Evolutionary conservation across 208 protist species (phyloP).

Genomic region (Trypanosoma platydactyli): DNA sequence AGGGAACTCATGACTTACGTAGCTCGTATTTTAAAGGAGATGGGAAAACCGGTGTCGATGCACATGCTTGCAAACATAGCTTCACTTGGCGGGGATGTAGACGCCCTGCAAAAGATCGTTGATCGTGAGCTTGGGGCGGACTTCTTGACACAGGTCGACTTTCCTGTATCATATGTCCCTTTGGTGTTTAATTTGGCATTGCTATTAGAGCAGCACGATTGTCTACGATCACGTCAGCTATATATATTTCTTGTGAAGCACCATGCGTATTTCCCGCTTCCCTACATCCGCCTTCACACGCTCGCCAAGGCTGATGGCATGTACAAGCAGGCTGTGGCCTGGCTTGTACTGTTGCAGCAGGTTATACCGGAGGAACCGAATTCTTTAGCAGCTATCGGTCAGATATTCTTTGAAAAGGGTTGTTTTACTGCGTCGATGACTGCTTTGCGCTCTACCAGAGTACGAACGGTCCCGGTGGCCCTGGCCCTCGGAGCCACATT

Average conservation of each 20-base stretch:
- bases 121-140: slow-evolving; percentile 71
- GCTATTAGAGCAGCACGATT: slow-evolving; percentile 56
- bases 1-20: slow-evolving; percentile 40
- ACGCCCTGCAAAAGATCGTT: slow-evolving; percentile 66
- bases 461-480: slow-evolving; percentile 42
- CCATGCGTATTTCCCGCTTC: slow-evolving; percentile 56
- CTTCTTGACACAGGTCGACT: slow-evolving; percentile 36
- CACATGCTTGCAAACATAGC: slow-evolving; percentile 74
- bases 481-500: slow-evolving; percentile 65
- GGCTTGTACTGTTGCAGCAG: slow-evolving; percentile 76
- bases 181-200: slow-evolving; percentile 82
- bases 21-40: slow-evolving; percentile 44
- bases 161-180: slow-evolving; percentile 59
- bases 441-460: slow-evolving; percentile 39
- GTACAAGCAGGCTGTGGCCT: slow-evolving; percentile 68
- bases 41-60: slow-evolving; percentile 41
- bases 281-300: slow-evolving; percentile 74
- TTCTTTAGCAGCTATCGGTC: slow-evolving; percentile 50
- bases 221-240: slow-evolving; percentile 45
- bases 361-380: slow-evolving; percentile 57
- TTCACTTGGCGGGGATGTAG: slow-evolving; percentile 45
- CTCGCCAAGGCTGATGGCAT: slow-evolving; percentile 59
- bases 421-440: slow-evolving; percentile 45
- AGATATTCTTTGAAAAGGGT: slow-evolving; percentile 56
- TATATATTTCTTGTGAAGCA: slow-evolving; percentile 86